Evolutionary conservation across 1,139 yeast species (phyloP).

Genomic region (Pneumocystis carinii): DNA sequence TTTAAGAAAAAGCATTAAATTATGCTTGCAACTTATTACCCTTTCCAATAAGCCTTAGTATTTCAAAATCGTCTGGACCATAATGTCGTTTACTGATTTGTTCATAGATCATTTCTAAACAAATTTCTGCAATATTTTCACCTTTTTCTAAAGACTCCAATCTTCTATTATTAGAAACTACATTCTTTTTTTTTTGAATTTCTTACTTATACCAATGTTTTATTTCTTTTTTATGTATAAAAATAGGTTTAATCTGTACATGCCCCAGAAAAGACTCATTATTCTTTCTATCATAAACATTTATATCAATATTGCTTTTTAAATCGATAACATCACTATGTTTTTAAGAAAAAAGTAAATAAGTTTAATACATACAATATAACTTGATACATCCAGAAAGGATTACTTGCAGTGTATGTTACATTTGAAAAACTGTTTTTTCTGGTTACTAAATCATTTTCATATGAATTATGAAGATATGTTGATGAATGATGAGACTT

Average conservation of each 20-base stretch:
- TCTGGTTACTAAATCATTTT: constrained; percentile 10
- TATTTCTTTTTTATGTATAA: constrained; percentile 26
- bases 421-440: constrained; percentile 12
- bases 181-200: constrained; percentile 31
- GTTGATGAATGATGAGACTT: constrained; percentile 13
- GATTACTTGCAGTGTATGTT: constrained; percentile 38
- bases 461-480: constrained; percentile 17
- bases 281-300: constrained; percentile 69
- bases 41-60: constrained; percentile 76
- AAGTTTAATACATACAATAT: constrained; percentile 30
- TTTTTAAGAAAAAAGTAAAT: background rate
- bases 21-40: constrained; percentile 22
- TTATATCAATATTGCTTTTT: constrained; percentile 68
- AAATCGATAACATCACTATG: constrained; percentile 55
- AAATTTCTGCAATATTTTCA: constrained; percentile 59
- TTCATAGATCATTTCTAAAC: constrained; percentile 59
- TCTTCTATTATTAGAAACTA: background rate
- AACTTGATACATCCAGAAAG: constrained; percentile 83
- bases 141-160: constrained; percentile 32
- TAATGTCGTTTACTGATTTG: constrained; percentile 57
- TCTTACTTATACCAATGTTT: constrained; percentile 60
- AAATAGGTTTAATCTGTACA: constrained; percentile 55
- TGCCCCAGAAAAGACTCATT: constrained; percentile 81
- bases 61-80: constrained; percentile 62
- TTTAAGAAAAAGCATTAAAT: background rate